Evolutionary conservation across 2,329 filamentous ascomycete species (phyloP), one percentile per base, ranked within the genome.

Genomic region (Talaromyces sp.): DNA sequence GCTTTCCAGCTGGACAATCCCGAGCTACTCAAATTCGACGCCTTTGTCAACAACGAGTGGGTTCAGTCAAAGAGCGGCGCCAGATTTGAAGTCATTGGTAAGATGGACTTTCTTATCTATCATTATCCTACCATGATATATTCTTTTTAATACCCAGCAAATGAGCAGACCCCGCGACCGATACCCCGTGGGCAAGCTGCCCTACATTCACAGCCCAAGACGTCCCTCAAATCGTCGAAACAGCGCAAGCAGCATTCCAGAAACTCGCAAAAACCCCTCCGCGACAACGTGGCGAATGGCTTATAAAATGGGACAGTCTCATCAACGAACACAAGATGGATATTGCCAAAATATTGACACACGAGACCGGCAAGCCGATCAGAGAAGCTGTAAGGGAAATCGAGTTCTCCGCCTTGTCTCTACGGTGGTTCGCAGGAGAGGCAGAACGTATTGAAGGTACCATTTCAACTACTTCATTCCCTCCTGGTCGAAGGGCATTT

Each of bases 351-450:
- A 80, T 96, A 61, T 91, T 96, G 67, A 94, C 90, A 39, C 89
- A 88, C 85, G 91, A 96, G 78, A 95, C 95, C 64, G 91, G 91
- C 63, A 96, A 96, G 78, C 89, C 91, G 1, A 69, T 89, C 28
- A 84, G 88, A 31, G 89, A 92, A 69, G 86, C 89, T 36, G 84
- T 83, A 69, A 86, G 85, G 37, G 89, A 92, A 75, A 84, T 86
- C 7, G 77, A 79, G 36, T 91, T 91, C 66, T 88, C 88, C 8
- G 85, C 88, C 59, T 84, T 80, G 70, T 92, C 91, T 72, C 83
- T 90, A 61, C 87, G 90, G 73, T 92, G 89, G 89, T 92, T 91
- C 73, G 84, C 83, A 62, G 89, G 91, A 71, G 89, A 91, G 75
- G 89, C 89, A 2, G 87, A 88, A 2, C 78, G 88, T 45, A 75